These are phyloP conservation scores for Rhizopogon roseolus DNA, from an alignment of 768 basidiomycete genomes.

Conservation along the genomic window DNA sequence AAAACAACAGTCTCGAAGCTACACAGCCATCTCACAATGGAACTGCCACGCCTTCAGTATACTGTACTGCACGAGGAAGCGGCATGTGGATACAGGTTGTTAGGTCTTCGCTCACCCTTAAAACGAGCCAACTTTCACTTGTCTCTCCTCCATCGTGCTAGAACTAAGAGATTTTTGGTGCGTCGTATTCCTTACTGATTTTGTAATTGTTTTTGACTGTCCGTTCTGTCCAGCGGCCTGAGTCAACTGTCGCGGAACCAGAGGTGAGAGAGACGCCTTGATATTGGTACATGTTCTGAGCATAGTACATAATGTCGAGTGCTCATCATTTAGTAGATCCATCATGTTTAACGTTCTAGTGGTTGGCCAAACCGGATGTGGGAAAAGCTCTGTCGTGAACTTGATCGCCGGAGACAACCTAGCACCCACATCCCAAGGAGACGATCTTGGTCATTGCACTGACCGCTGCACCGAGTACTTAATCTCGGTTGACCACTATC, in stretches of 20 bases:
- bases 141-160: too few relatives aligned
- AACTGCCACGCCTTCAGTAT: too few relatives aligned
- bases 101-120: background rate
- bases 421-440: conserved; percentile 23
- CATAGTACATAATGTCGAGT: background rate
- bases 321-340: background rate
- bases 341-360: conserved; percentile 14
- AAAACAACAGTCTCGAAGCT: background rate
- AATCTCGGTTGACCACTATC: background rate
- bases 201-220: background rate
- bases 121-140: background rate
- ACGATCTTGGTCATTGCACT: conserved; percentile 28
- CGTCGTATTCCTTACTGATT: background rate
- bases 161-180: background rate
- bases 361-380: conserved; percentile 24
- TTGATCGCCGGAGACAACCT: conserved; percentile 18
- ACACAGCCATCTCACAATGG: background rate
- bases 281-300: background rate
- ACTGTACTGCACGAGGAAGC: background rate
- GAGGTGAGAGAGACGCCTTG: background rate
- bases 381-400: conserved; percentile 27
- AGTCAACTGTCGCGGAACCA: background rate
- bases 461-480: conserved; percentile 17
- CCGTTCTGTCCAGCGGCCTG: background rate
- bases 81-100: background rate